Evolutionary conservation across 2,329 filamentous ascomycete genomes (phyloP), one percentile per base, ranked within the genome.

Genomic region (Sarocladiaceae sp.): DNA sequence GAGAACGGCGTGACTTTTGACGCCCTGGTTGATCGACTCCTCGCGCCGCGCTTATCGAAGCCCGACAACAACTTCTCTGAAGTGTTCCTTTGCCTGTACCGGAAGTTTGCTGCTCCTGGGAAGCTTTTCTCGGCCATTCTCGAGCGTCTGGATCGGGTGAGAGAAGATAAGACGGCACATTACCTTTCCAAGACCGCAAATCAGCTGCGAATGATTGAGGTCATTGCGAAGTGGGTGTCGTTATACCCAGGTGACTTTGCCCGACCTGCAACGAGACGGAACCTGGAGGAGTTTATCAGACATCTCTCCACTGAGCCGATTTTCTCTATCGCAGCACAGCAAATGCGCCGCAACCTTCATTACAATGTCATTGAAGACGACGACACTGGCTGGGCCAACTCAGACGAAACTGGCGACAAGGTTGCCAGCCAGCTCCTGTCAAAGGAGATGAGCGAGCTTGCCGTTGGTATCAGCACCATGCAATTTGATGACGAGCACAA

Each of bases 181-280:
- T 86, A 88, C 56, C 79, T 97, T 39, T 85, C 85, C 51, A 90
- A 87, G 60, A 92, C 88, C 36, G 84, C 87, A 7, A 84, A 86
- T 4, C 93, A 97, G 65, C 77, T 96, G 52, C 84, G 92, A 50
- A 88, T 93, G 55, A 84, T 96, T 35, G 86, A 88, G 58, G 84
- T 94, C 6, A 74, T 97, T 54, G 89, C 90, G 4, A 88, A 89
- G 65, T 99, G 94, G 94, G 86, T 96, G 1, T 84, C 86, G 15
- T 76, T 86, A 39, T 97, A 97, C 67, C 92, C 94, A 0, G 93
- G 91, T 15, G 94, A 99, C 67, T 96, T 97, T 74, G 91, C 91
- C 1, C 84, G 87, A 56, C 80, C 86, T 2, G 79, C 79, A 20
- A 95, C 90, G 2, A 83, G 85, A 58, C 82, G 80, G 57, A 83